A percentile compares a stretch with the other conserved stretches of the same genome.
phyloP scores from a whole-genome alignment of 2,329 filamentous ascomycete species.

The Aspergillus sergii region DNA sequence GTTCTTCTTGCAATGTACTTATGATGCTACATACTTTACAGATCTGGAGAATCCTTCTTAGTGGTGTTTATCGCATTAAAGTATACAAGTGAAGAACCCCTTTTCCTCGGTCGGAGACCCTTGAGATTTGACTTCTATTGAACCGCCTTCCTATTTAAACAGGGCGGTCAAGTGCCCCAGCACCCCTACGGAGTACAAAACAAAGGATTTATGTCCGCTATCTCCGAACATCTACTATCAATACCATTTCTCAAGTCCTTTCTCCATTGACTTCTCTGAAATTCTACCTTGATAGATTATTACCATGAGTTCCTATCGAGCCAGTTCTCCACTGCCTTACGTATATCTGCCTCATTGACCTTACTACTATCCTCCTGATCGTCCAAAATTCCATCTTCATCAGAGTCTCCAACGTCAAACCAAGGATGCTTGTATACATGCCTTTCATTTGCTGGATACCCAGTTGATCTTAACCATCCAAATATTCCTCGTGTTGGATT shows the following conservation, averaged over 20 bases:
- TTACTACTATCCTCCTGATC: not conserved
- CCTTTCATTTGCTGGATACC: conserved; percentile 20
- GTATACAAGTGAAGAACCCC: not conserved
- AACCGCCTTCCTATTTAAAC: not conserved
- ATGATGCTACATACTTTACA: not conserved
- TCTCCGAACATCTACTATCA: conserved; percentile 7
- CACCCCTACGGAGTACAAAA: not conserved
- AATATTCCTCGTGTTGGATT: conserved; percentile 22
- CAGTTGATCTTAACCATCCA: conserved; percentile 23
- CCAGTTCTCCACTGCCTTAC: not conserved
- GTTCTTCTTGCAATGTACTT: not conserved
- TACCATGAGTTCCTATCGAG: not conserved
- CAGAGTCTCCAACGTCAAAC: conserved; percentile 20
- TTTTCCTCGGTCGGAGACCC: not conserved
- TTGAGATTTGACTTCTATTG: not conserved
- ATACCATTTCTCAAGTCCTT: too few species aligned
- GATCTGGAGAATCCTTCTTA: not conserved
- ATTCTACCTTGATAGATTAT: not conserved
- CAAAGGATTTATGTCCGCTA: conserved; percentile 13
- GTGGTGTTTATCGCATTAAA: not conserved
- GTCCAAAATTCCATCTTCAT: conserved; percentile 16
- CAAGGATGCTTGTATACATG: conserved; percentile 24
- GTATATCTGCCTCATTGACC: not conserved
- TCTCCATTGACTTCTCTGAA: too few species aligned
- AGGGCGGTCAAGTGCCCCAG: not conserved